A percentile compares a stretch with the other conserved stretches of the same genome.
Conservation (phyloP, 2,329 filamentous ascomycete genomes). For the Pseudogymnoascus sp. region DNA sequence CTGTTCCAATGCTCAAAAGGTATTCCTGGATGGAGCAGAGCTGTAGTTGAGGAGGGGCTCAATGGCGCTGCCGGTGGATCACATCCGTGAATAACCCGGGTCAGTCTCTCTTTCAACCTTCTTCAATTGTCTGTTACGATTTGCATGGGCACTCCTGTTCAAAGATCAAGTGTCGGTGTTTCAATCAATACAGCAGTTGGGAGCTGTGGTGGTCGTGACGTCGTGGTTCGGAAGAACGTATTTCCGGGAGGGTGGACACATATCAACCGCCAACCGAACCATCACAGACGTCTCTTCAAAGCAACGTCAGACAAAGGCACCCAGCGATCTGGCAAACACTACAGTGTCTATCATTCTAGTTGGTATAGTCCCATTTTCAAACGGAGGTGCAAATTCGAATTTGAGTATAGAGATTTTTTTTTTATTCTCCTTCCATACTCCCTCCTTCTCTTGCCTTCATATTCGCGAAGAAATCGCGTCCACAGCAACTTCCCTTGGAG, state of each 20-base stretch:
- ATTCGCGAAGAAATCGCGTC: background rate
- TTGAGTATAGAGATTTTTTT: background rate
- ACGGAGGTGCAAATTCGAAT: background rate
- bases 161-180: conserved; percentile 1
- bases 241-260: background rate
- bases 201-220: background rate
- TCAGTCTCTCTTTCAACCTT: background rate
- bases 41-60: background rate
- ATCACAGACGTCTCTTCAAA: background rate
- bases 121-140: background rate
- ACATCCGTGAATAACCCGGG: background rate
- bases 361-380: background rate
- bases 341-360: background rate
- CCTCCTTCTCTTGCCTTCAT: background rate
- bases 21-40: background rate
- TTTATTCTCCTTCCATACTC: background rate
- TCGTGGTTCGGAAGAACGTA: background rate
- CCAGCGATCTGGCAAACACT: background rate
- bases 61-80: background rate
- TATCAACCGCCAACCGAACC: background rate
- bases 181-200: background rate
- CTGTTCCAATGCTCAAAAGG: background rate
- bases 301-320: background rate
- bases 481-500: background rate
- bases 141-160: background rate